phyloP scores from a whole-genome alignment of 257 asterid species.

The Fraxinus anomala region DNA sequence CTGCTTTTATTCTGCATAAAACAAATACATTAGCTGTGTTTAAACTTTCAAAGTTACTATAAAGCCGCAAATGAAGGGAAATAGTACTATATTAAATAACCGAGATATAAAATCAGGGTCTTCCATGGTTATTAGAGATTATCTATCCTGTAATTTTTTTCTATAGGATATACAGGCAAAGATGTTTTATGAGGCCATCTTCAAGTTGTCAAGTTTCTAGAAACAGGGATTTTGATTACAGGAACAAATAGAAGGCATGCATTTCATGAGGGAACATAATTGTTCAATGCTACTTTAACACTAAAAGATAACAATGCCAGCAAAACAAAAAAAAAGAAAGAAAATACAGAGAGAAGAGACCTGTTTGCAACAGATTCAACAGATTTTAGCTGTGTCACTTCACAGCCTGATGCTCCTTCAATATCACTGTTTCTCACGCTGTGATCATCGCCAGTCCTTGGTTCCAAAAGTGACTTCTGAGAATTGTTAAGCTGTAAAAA shows the following conservation, averaged over 20 bases:
- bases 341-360: slow-evolving; percentile 32
- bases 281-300: not conserved
- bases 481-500: slow-evolving; percentile 32
- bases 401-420: slow-evolving; percentile 37
- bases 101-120: not conserved
- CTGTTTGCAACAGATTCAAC: slow-evolving; percentile 35
- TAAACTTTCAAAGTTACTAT: slow-evolving; percentile 10
- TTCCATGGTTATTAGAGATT: slow-evolving; percentile 9
- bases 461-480: slow-evolving; percentile 34
- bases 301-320: slow-evolving; percentile 7
- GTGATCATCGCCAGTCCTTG: slow-evolving; percentile 28
- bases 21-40: slow-evolving; percentile 26
- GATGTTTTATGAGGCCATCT: not conserved
- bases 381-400: slow-evolving; percentile 33
- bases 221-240: not conserved
- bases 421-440: slow-evolving; percentile 36
- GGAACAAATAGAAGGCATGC: not conserved
- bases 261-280: not conserved
- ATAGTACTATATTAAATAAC: slow-evolving; percentile 1
- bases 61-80: slow-evolving; percentile 6
- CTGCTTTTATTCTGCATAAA: slow-evolving; percentile 46
- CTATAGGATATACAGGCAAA: not conserved
- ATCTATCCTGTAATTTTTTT: slow-evolving; percentile 4
- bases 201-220: not conserved
- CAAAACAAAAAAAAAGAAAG: slow-evolving; percentile 10